phyloP scores from a whole-genome alignment of 192 early-diverging fungal species.

The Diversispora epigaea region DNA sequence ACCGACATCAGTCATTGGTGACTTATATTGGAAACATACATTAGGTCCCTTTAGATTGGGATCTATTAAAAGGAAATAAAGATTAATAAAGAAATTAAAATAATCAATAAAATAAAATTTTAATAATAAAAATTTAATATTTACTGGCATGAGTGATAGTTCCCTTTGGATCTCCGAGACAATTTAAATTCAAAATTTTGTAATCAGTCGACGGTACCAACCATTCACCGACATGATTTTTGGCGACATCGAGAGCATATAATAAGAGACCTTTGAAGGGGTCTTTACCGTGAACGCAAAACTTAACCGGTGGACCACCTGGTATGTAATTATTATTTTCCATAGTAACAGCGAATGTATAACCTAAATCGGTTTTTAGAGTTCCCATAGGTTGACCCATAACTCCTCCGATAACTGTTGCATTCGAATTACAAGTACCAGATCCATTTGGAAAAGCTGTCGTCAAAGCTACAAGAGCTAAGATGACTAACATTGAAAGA shows the following conservation, averaged over 20 bases:
- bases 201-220: neutral
- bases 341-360: neutral
- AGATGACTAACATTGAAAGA: neutral
- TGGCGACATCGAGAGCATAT: neutral
- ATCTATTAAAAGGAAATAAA: neutral
- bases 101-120: neutral
- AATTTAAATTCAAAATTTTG: neutral
- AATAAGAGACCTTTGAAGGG: neutral
- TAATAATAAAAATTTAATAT: neutral
- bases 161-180: neutral
- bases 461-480: neutral
- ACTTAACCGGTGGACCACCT: neutral
- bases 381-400: slow-evolving; percentile 30
- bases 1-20: neutral
- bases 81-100: neutral
- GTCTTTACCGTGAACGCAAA: neutral
- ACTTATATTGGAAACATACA: neutral
- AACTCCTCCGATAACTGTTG: slow-evolving; percentile 18
- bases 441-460: neutral
- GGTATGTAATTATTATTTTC: neutral
- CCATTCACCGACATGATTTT: neutral
- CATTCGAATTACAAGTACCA: neutral
- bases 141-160: neutral
- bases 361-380: neutral
- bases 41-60: neutral